Percentiles rank a stretch among this genome's conserved stretches.
These are phyloP conservation scores for Colletotrichum viniferum DNA, from an alignment of 2,329 filamentous ascomycete genomes.

Conservation along the genomic window DNA sequence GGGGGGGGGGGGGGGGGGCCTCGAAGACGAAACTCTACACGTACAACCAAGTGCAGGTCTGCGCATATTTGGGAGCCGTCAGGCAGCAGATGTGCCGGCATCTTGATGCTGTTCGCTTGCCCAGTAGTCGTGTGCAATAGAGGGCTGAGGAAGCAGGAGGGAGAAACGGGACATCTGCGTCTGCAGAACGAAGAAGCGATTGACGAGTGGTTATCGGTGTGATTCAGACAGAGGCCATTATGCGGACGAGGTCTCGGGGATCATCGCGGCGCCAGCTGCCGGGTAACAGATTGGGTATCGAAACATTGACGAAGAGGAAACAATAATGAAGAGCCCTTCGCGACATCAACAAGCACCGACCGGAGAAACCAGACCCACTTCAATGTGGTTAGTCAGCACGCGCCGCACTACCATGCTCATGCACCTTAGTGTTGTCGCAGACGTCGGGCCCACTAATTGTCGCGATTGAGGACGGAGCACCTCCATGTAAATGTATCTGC, in stretches of 20 bases:
- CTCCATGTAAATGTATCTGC: too few species aligned
- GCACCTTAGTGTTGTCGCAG: too few species aligned
- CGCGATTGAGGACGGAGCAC: too few species aligned
- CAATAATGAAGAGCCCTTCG: neutral
- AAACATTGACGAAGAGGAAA: neutral
- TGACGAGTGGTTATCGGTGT: neutral
- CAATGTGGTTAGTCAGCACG: neutral
- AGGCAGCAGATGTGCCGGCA: constrained; percentile 23
- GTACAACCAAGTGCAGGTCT: constrained; percentile 55
- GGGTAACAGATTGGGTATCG: neutral
- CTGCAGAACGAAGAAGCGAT: neutral
- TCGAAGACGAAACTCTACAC: constrained; percentile 21
- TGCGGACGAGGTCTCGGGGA: neutral
- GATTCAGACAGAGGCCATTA: neutral
- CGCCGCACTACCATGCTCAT: too few species aligned
- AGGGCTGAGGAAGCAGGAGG: neutral
- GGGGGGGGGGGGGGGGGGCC: neutral
- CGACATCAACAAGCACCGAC: neutral
- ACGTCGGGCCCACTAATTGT: too few species aligned
- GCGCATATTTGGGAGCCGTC: constrained; percentile 46
- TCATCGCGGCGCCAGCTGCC: neutral
- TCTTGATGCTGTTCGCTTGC: neutral
- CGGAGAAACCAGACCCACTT: neutral
- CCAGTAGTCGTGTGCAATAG: neutral
- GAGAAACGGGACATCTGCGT: neutral